Conservation (phyloP, 768 basidiomycete genomes). For the Termitomyces sp. region DNA sequence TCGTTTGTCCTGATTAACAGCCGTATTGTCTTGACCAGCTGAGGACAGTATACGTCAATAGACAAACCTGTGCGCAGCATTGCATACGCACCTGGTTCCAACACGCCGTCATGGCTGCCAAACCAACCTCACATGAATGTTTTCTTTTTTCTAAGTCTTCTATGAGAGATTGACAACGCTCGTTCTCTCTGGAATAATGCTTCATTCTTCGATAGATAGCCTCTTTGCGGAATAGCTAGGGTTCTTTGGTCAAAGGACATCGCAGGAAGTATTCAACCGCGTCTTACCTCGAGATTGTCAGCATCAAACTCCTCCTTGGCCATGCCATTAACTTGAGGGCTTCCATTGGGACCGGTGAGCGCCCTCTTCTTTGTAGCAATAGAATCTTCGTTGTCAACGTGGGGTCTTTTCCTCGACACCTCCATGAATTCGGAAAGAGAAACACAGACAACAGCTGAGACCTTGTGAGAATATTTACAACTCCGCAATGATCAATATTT, state of each 20-base stretch:
- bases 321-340: slow-evolving; percentile 50
- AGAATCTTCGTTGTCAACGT: slow-evolving; percentile 45
- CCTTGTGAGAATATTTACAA: slow-evolving; percentile 27
- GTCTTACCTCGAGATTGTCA: slow-evolving; percentile 61
- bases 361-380: slow-evolving; percentile 52
- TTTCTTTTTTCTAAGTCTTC: slow-evolving; percentile 62
- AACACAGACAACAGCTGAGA: slow-evolving; percentile 10
- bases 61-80: slow-evolving; percentile 3
- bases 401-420: slow-evolving; percentile 52
- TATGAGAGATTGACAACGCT: slow-evolving; percentile 56
- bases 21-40: slow-evolving; percentile 68
- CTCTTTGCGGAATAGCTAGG: slow-evolving; percentile 79
- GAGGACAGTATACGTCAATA: not conserved
- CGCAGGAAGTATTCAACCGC: slow-evolving; percentile 11
- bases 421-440: slow-evolving; percentile 34
- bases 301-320: slow-evolving; percentile 40
- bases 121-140: slow-evolving; percentile 60
- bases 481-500: slow-evolving; percentile 24
- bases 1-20: slow-evolving; percentile 50
- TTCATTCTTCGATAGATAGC: slow-evolving; percentile 83
- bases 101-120: slow-evolving; percentile 71
- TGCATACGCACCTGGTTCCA: slow-evolving; percentile 62
- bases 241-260: slow-evolving; percentile 11
- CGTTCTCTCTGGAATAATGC: slow-evolving; percentile 73
- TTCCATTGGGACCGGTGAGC: slow-evolving; percentile 42